phyloP scores from a whole-genome alignment of 306 rosid species.

The Comarum palustre region DNA sequence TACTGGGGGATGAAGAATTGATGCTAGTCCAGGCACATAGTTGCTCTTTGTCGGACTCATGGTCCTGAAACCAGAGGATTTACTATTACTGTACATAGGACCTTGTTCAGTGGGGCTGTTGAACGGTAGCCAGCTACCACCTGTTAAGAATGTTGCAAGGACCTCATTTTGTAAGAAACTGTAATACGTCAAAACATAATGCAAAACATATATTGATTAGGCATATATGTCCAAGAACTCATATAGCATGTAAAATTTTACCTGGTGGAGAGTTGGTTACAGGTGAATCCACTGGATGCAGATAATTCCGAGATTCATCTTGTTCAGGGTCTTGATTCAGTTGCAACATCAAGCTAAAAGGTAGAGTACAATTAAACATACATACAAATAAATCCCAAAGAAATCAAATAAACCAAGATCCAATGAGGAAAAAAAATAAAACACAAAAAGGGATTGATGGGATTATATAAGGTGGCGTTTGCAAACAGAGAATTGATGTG shows the following conservation, averaged over 20 bases:
- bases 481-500: not conserved
- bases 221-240: constrained; percentile 16
- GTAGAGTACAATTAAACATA: constrained; percentile 4
- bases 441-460: not conserved
- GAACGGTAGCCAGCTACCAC: constrained; percentile 76
- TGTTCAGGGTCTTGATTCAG: constrained; percentile 81
- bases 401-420: not conserved
- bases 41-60: constrained; percentile 57
- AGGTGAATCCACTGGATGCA: constrained; percentile 75
- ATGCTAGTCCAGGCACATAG: constrained; percentile 72
- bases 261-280: constrained; percentile 87
- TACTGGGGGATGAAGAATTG: constrained; percentile 64
- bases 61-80: constrained; percentile 57
- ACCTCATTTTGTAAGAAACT: constrained; percentile 18
- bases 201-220: not conserved
- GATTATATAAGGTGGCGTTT: not conserved
- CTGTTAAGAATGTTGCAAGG: constrained; percentile 28
- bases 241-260: constrained; percentile 27
- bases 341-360: constrained; percentile 76
- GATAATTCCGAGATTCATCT: constrained; percentile 63
- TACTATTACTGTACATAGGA: constrained; percentile 54
- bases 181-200: not conserved
- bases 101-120: constrained; percentile 71
- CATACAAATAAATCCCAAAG: constrained; percentile 8
- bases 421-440: not conserved